These are phyloP conservation scores for Fraxinus nigra DNA, from an alignment of 305 asterid species.

Conservation along the genomic window DNA sequence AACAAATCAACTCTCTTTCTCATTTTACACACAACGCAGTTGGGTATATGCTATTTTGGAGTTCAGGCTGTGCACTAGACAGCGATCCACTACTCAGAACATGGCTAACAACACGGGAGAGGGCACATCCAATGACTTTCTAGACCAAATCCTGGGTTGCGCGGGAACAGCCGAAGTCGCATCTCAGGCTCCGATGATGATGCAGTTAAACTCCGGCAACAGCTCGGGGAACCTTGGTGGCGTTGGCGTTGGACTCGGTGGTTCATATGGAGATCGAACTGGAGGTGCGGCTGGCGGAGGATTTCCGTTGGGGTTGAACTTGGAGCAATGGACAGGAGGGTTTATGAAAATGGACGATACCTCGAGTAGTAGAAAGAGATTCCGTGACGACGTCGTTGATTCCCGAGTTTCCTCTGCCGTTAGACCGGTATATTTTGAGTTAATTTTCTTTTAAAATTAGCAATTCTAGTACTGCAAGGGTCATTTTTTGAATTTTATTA, in stretches of 20 bases:
- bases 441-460: background rate
- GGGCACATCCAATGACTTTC: conserved; percentile 71
- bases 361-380: conserved; percentile 62
- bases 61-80: background rate
- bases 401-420: conserved; percentile 56
- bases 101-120: conserved; percentile 79
- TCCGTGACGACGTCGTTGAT: conserved; percentile 55
- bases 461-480: background rate
- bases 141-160: conserved; percentile 78
- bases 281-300: conserved; percentile 37
- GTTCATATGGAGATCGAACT: background rate
- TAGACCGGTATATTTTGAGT: conserved; percentile 46
- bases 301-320: conserved; percentile 78
- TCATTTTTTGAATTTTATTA: background rate
- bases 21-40: background rate
- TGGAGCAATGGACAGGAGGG: conserved; percentile 75
- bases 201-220: background rate
- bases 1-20: background rate
- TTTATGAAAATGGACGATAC: conserved; percentile 58
- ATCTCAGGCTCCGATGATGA: conserved; percentile 23
- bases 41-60: background rate
- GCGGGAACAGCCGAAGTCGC: conserved; percentile 37
- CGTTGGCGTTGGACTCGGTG: conserved; percentile 40
- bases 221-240: background rate
- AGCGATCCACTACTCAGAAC: background rate